A percentile compares a stretch with the other conserved stretches of the same genome.
phyloP scores from a whole-genome alignment of 305 asterid genomes.

The Rubia peregrina region DNA sequence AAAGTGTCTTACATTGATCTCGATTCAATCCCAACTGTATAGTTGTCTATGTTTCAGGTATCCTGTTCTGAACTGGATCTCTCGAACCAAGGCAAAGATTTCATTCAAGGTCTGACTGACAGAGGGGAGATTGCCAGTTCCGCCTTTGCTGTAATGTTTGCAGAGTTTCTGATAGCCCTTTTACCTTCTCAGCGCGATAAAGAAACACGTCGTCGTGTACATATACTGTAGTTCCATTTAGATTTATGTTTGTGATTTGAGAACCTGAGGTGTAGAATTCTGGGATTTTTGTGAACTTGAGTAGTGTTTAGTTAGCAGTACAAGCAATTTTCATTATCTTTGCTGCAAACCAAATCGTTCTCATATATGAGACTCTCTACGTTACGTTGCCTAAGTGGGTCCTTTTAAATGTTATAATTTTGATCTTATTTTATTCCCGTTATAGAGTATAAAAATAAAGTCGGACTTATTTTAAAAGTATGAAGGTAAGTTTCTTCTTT shows the following conservation, averaged over 20 bases:
- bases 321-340: not conserved
- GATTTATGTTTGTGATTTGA: constrained; percentile 7
- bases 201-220: constrained; percentile 6
- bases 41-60: constrained; percentile 11
- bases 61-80: not conserved
- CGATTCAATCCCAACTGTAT: not conserved
- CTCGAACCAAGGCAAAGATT: not conserved
- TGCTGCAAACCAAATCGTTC: not conserved
- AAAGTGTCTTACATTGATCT: not conserved
- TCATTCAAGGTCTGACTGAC: not conserved
- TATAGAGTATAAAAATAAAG: too few relatives aligned
- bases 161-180: constrained; percentile 7
- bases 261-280: constrained; percentile 9
- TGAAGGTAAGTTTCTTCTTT: too few relatives aligned
- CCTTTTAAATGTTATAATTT: not conserved
- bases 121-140: not conserved
- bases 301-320: not conserved
- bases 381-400: not conserved
- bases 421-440: not conserved
- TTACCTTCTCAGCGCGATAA: not conserved
- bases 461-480: not conserved
- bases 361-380: not conserved
- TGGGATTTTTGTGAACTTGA: not conserved
- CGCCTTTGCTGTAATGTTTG: not conserved
- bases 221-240: constrained; percentile 7